These are phyloP conservation scores for Aquilaria yunnanensis DNA, from an alignment of 345 rosid species.

Conservation along the genomic window DNA sequence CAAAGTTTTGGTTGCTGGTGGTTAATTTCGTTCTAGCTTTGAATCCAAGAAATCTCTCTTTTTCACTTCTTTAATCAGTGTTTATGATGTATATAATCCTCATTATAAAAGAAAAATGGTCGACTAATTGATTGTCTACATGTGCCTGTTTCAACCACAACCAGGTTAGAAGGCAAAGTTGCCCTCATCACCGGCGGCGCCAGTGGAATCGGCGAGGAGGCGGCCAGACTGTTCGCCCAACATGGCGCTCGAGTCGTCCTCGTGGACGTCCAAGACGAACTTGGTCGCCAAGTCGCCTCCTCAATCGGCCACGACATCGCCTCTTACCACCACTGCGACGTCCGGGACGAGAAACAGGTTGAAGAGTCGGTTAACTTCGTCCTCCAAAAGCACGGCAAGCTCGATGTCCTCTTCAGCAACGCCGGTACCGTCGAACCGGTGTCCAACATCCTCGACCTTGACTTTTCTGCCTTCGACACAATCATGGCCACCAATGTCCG, in stretches of 20 bases:
- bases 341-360: constrained; percentile 60
- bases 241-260: constrained; percentile 58
- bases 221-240: constrained; percentile 50
- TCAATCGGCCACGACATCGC: constrained; percentile 35
- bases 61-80: too few relatives aligned
- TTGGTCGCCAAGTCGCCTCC: constrained; percentile 37
- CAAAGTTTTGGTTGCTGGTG: too few relatives aligned
- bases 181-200: constrained; percentile 76
- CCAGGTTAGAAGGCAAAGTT: constrained; percentile 72
- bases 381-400: constrained; percentile 36
- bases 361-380: constrained; percentile 45
- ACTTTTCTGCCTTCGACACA: constrained; percentile 42
- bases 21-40: too few relatives aligned
- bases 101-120: too few relatives aligned
- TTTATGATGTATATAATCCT: too few relatives aligned
- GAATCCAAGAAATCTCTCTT: too few relatives aligned
- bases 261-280: constrained; percentile 58
- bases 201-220: constrained; percentile 74
- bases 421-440: constrained; percentile 66
- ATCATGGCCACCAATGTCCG: constrained; percentile 51
- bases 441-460: constrained; percentile 46
- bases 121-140: too few relatives aligned
- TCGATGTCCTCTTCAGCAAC: constrained; percentile 64
- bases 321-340: constrained; percentile 57
- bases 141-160: too few relatives aligned